These are phyloP conservation scores for Phycomyces blakesleeanus DNA, from an alignment of 192 early-diverging fungal species.

Conservation along the genomic window DNA sequence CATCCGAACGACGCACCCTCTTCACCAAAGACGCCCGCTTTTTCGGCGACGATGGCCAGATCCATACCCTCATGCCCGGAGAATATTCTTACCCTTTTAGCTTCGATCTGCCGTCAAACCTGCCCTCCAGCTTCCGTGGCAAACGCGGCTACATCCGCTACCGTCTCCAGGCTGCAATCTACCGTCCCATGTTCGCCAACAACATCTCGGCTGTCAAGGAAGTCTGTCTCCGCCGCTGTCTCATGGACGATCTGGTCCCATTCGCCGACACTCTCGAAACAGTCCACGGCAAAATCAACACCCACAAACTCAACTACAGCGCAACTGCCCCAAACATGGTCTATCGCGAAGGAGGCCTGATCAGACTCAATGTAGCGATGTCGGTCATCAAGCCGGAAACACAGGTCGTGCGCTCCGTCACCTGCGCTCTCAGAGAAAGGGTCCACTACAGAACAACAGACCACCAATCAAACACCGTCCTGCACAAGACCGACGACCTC, in stretches of 20 bases:
- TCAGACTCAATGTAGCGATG: conserved; percentile 27
- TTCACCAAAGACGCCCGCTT: not conserved
- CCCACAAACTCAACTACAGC: conserved; percentile 22
- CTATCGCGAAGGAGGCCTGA: conserved; percentile 39
- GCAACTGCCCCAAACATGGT: conserved; percentile 32
- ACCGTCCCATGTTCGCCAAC: conserved; percentile 39
- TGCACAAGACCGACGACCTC: conserved; percentile 17
- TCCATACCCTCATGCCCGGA: conserved; percentile 13
- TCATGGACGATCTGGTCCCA: conserved; percentile 19
- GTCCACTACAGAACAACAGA: conserved; percentile 33
- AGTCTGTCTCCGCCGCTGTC: conserved; percentile 39
- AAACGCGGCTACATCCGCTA: conserved; percentile 47
- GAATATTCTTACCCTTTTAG: conserved; percentile 20
- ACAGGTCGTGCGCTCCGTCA: conserved; percentile 13
- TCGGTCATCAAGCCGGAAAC: conserved; percentile 14
- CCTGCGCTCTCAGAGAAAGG: conserved; percentile 34
- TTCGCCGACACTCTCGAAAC: conserved; percentile 3
- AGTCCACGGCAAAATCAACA: conserved; percentile 8
- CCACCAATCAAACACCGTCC: conserved; percentile 7
- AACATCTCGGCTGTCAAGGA: conserved; percentile 35
- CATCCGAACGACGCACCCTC: conserved; percentile 4
- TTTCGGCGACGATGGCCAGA: conserved; percentile 8
- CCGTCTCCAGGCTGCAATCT: conserved; percentile 32
- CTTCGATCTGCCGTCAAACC: conserved; percentile 24
- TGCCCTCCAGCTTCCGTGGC: conserved; percentile 41